Evolutionary conservation across 352 stramenopile genomes (phyloP), one percentile per base, ranked within the genome.

Genomic region (Phytophthora europaea): DNA sequence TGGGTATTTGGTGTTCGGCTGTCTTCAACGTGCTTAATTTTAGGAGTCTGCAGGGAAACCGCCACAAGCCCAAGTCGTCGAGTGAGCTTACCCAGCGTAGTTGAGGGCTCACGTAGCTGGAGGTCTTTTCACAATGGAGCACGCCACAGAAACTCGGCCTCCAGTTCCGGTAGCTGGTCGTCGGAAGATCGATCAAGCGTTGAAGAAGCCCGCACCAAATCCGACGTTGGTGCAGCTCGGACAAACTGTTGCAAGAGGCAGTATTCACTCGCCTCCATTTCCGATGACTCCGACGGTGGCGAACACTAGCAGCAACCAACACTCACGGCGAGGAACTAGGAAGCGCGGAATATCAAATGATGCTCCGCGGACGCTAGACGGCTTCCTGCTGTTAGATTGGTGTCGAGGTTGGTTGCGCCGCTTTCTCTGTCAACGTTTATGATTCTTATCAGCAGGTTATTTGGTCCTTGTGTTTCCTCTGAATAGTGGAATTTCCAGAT

Each of bases 321-420:
- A 56, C 10, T 54, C 64, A 52, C 34, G 31, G 3, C 64, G 18
- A 34, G 61, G 23, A 16, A 67, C 33, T 50, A 70, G 56, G 28
- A 78, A 78, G 36, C 68, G 67, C 9, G 50, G 55, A 22, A 76
- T 57, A n/a, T 64, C 75, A 16, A 69, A 71, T 23, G 73, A 85
- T 61, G 62, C 55, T 12, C 79, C 72, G 28, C 83, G 82, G 69
- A 89, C 81, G 13, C 73, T 95, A 12, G 87, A 96, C 43, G 89
- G 89, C 2, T 96, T 96, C 61, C 77, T 96, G 56, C 61, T 96
- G 3, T 78, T 96, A 23, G 86, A 96, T 36, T 89, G 73, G 61
- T 96, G 87, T 70, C 76, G 74, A 77, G 87, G 84, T 94, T 59
- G 18, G 72, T 60, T 59, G 23, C 23, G 38, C n/a, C 58, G 52